Evolutionary conservation across 371 early-diverging fungal species (phyloP).

Genomic region (Saksenaea vasiformis): DNA sequence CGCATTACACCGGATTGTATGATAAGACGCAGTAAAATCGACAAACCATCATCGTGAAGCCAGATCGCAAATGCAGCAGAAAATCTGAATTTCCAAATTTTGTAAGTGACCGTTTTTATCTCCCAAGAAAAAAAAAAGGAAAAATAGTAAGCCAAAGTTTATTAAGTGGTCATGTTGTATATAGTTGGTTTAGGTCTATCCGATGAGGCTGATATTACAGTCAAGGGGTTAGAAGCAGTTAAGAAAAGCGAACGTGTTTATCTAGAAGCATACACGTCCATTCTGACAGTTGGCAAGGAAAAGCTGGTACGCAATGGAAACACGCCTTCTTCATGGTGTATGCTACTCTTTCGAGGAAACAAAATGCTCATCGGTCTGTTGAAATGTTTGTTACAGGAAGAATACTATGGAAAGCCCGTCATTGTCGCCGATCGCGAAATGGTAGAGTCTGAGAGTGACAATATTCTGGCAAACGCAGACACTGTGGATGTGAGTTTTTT

Average conservation of each 20-base stretch:
- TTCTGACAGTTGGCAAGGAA: slow-evolving; percentile 85
- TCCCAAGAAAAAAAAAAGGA: background rate
- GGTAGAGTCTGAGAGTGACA: slow-evolving; percentile 93
- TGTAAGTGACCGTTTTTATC: background rate
- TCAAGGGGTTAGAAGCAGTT: slow-evolving; percentile 95
- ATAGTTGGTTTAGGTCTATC: slow-evolving; percentile 97
- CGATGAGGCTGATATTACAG: slow-evolving; percentile 95
- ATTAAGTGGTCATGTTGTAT: slow-evolving; percentile 74
- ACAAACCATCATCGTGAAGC: no score
- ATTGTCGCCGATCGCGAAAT: slow-evolving; percentile 94
- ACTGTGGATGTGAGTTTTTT: slow-evolving; percentile 92
- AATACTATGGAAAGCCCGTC: slow-evolving; percentile 84
- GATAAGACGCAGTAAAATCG: no score
- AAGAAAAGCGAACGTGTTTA: slow-evolving; percentile 89
- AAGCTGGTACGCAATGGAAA: slow-evolving; percentile 59
- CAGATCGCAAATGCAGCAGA: no score
- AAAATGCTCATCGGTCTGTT: background rate
- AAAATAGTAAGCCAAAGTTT: background rate
- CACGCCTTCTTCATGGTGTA: no score
- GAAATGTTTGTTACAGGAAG: slow-evolving; percentile 59
- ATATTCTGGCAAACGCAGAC: slow-evolving; percentile 89
- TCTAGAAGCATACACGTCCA: slow-evolving; percentile 99
- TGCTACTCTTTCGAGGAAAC: background rate
- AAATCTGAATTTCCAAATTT: no score
- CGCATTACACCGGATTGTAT: no score